Conservation (phyloP, 1,139 yeast species). For the Nakaseomyces nivariensis region DNA sequence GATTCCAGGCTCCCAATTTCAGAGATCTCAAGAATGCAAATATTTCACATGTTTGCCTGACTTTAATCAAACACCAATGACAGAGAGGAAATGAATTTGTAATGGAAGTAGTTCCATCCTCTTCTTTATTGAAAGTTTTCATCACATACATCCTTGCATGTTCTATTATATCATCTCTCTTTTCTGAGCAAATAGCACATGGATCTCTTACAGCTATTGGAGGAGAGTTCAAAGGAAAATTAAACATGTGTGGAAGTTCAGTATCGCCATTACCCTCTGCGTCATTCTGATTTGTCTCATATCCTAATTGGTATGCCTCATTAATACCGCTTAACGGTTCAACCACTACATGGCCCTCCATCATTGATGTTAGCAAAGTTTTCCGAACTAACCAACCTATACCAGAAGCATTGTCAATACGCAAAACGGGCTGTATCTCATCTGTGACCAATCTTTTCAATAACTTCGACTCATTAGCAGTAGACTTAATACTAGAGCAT, state of each 20-base stretch:
- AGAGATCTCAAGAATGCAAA: conserved; percentile 63
- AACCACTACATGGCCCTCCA: conserved; percentile 72
- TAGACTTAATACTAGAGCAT: conserved; percentile 28
- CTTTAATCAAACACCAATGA: conserved; percentile 67
- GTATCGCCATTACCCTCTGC: conserved; percentile 9
- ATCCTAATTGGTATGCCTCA: conserved; percentile 35
- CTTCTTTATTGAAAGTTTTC: conserved; percentile 31
- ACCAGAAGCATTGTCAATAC: conserved; percentile 52
- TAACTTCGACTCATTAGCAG: conserved; percentile 42
- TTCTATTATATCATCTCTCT: conserved; percentile 54
- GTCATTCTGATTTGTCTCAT: conserved; percentile 1
- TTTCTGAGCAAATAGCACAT: conserved; percentile 78
- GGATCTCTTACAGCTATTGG: conserved; percentile 70
- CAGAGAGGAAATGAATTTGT: conserved; percentile 60
- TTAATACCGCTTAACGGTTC: conserved; percentile 85
- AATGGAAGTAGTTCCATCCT: conserved; percentile 26
- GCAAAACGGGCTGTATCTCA: conserved; percentile 67
- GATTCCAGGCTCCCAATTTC: conserved; percentile 42
- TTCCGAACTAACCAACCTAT: conserved; percentile 50
- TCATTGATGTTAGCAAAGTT: conserved; percentile 52
- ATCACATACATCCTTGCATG: conserved; percentile 70
- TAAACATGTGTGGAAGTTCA: conserved; percentile 29
- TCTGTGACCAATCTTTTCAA: conserved; percentile 59
- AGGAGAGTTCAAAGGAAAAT: conserved; percentile 37
- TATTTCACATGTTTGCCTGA: conserved; percentile 72